Evolutionary conservation across 306 rosid genomes (phyloP).

Genomic region (Quercus ilex): DNA sequence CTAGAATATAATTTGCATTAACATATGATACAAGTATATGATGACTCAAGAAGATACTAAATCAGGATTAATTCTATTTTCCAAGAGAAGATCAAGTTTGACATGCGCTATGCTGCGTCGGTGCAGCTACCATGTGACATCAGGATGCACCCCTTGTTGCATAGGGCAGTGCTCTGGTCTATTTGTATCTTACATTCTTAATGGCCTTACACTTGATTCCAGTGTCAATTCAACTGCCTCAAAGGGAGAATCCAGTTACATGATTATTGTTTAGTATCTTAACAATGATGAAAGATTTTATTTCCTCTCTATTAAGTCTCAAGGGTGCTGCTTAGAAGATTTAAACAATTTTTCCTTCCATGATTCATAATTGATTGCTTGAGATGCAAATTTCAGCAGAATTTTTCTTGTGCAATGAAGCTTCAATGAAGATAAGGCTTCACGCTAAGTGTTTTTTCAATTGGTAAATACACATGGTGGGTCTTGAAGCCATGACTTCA

Average conservation of each 20-base stretch:
- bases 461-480: no score
- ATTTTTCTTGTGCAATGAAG: neutral
- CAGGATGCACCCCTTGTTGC: neutral
- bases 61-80: neutral
- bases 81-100: neutral
- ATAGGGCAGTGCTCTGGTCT: no score
- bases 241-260: neutral
- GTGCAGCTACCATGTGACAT: neutral
- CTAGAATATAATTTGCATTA: neutral
- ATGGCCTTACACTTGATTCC: neutral
- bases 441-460: neutral
- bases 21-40: neutral
- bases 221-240: neutral
- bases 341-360: neutral
- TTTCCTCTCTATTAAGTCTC: neutral
- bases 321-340: neutral
- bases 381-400: neutral
- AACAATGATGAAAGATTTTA: neutral
- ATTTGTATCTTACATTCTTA: neutral
- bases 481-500: no score
- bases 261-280: neutral
- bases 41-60: neutral
- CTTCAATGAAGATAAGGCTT: neutral
- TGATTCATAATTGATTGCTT: neutral
- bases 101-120: neutral